Conservation (phyloP, 2,329 filamentous ascomycete genomes). For the Sporothrix brasiliensis region DNA sequence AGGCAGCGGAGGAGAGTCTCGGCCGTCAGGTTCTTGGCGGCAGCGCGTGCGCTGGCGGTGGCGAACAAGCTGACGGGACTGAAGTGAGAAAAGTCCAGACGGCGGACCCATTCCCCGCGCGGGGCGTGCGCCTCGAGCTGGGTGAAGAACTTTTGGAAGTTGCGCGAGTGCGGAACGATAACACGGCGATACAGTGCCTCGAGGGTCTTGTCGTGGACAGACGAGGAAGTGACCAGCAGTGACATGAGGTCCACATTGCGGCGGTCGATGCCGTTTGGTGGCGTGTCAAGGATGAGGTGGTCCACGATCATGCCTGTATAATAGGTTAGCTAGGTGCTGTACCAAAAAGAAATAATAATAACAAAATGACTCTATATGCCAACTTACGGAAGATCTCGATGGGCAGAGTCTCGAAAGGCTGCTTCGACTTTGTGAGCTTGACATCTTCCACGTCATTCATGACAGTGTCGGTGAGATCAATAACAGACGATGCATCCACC, state of each 20-base stretch:
- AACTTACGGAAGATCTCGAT: constrained; percentile 70
- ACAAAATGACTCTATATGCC: neutral
- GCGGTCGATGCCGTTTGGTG: constrained; percentile 71
- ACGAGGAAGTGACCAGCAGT: constrained; percentile 73
- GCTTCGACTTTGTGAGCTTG: neutral
- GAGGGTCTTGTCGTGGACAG: constrained; percentile 71
- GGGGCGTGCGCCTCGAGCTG: constrained; percentile 68
- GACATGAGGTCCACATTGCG: constrained; percentile 79
- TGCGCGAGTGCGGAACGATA: constrained; percentile 79
- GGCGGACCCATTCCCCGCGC: constrained; percentile 74
- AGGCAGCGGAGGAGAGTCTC: constrained; percentile 73
- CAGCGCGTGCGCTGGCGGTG: constrained; percentile 71
- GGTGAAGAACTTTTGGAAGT: constrained; percentile 78
- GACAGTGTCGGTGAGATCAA: constrained; percentile 28
- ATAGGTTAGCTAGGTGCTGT: constrained; percentile 21
- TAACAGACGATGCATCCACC: constrained; percentile 27
- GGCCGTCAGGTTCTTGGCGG: constrained; percentile 75
- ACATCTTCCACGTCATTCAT: constrained; percentile 28
- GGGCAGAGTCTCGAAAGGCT: constrained; percentile 65
- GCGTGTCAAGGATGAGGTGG: constrained; percentile 72
- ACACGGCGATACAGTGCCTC: constrained; percentile 77
- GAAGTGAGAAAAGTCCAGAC: constrained; percentile 84
- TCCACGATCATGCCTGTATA: constrained; percentile 71
- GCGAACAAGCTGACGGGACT: constrained; percentile 77
- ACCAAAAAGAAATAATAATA: neutral